A percentile compares a stretch with the other conserved stretches of the same genome.
Evolutionary conservation across 768 basidiomycete species (phyloP).

Genomic region (Clavaria fumosa): DNA sequence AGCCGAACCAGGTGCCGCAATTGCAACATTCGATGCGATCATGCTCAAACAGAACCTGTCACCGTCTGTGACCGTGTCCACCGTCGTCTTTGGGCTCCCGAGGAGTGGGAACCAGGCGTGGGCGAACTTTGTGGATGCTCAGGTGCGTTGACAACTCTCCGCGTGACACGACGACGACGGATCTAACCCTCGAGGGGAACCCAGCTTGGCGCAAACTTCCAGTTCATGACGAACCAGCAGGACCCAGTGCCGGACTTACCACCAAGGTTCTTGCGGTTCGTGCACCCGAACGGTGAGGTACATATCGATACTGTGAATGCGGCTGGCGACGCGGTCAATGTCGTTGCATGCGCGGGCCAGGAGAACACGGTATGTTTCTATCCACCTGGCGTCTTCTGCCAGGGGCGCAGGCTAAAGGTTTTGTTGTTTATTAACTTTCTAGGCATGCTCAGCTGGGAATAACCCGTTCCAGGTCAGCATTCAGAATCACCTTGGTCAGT

Average conservation of each 20-base stretch:
- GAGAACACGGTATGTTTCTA: slow-evolving; percentile 20
- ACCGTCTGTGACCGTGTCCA: slow-evolving; percentile 18
- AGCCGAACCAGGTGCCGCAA: slow-evolving; percentile 22
- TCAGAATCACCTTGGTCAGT: too few relatives aligned
- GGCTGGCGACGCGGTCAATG: slow-evolving; percentile 15
- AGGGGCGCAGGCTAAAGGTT: too few relatives aligned
- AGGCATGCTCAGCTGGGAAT: too few relatives aligned
- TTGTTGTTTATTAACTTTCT: too few relatives aligned
- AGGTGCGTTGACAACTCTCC: slow-evolving; percentile 13
- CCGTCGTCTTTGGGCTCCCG: slow-evolving; percentile 28
- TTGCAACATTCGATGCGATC: slow-evolving; percentile 30
- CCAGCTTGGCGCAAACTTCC: slow-evolving; percentile 17
- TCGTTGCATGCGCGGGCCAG: slow-evolving; percentile 23
- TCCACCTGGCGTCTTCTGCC: too few relatives aligned
- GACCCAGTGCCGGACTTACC: slow-evolving; percentile 29
- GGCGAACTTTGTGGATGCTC: slow-evolving; percentile 27
- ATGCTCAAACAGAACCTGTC: slow-evolving; percentile 25
- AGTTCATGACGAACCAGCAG: slow-evolving; percentile 24
- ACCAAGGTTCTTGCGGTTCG: slow-evolving; percentile 21
- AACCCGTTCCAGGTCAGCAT: too few relatives aligned
- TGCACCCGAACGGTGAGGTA: slow-evolving; percentile 25
- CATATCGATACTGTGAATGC: slow-evolving; percentile 24
- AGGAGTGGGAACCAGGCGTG: slow-evolving; percentile 29
- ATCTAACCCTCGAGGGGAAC: neutral
- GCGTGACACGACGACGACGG: too few relatives aligned